Evolutionary conservation across 768 basidiomycete species (phyloP), one percentile per base, ranked within the genome.

Genomic region (Sarcodon sp.): DNA sequence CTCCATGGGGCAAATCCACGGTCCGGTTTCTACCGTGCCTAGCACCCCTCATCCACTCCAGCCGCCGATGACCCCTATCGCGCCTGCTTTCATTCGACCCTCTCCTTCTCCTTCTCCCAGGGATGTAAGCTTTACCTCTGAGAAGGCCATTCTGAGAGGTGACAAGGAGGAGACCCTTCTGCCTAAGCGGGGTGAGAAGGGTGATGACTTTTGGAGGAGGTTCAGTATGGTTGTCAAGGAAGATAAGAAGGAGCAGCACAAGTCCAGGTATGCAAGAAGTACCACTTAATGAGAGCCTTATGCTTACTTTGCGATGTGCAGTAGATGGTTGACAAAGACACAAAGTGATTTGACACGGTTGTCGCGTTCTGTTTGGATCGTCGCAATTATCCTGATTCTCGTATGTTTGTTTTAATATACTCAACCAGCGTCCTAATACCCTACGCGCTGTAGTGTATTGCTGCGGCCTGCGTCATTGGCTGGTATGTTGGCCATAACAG

Each of bases 201-300:
- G 85, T 0, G 86, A 89, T 56, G 83, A 88, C 56, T 89, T 90
- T 64, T 90, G 87, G 87, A 70, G 83, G 51, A 71, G 87, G 35
- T 90, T 89, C 64, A 85, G 82, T 51, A 87, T 88, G 69, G 79
- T 89, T 52, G 86, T 78, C 7, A 84, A 77, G 58, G 78, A 80
- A 50, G 79, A 83, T 54, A 68, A 66, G 49, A 57, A 55, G 48
- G 70, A 67, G 51, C 61, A 60, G 8, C 57, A 69, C 57, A 77
- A 77, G 55, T 70, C 72, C 62, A 68, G 65, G 72, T 70, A 46
- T 15, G 54, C 53, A 31, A 13, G 3, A 31, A 32, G 13, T n/a
- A 18, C 10, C 4, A 32, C 47, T 38, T 43, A 47, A 41, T 35
- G 11, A 33, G 11, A 47, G 35, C 45, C 37, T 43, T 27, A 12